Conservation (phyloP, 1,284 basidiomycete species). For the Coniferiporia sulphurascens region DNA sequence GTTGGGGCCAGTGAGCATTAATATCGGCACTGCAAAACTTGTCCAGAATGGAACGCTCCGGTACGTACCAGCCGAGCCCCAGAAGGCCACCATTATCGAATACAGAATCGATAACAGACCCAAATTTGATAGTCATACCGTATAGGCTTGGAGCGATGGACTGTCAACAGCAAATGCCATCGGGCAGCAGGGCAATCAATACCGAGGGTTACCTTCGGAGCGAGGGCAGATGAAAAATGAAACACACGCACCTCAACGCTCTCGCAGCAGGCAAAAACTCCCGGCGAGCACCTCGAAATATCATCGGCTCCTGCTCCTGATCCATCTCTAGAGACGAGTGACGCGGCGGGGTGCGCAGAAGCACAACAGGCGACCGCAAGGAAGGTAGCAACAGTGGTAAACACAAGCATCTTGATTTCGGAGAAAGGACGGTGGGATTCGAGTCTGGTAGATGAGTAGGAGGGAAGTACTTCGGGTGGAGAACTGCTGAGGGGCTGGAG, state of each 20-base stretch:
- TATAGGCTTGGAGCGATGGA: too few relatives aligned
- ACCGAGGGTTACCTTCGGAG: too few relatives aligned
- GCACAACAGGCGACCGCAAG: conserved; percentile 9
- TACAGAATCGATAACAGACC: neutral
- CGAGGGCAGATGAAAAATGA: neutral
- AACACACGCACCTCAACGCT: conserved; percentile 8
- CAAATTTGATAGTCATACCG: too few relatives aligned
- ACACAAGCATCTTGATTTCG: conserved; percentile 1
- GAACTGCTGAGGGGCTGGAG: too few relatives aligned
- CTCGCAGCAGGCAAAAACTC: conserved; percentile 9
- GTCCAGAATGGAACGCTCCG: neutral
- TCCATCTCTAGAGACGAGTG: neutral
- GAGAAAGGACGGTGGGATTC: neutral
- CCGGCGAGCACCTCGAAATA: conserved; percentile 8
- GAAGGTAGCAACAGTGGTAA: conserved; percentile 9
- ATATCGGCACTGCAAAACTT: too few relatives aligned
- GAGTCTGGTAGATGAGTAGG: neutral
- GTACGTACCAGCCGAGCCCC: conserved; percentile 11
- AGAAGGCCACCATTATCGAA: conserved; percentile 3
- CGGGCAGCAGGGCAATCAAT: too few relatives aligned
- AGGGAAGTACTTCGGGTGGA: too few relatives aligned
- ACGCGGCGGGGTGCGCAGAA: neutral
- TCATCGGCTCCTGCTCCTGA: too few relatives aligned
- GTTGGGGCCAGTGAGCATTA: too few relatives aligned
- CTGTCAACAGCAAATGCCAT: too few relatives aligned